Evolutionary conservation across 768 basidiomycete genomes (phyloP).

Genomic region (Lactifluus rugatus): DNA sequence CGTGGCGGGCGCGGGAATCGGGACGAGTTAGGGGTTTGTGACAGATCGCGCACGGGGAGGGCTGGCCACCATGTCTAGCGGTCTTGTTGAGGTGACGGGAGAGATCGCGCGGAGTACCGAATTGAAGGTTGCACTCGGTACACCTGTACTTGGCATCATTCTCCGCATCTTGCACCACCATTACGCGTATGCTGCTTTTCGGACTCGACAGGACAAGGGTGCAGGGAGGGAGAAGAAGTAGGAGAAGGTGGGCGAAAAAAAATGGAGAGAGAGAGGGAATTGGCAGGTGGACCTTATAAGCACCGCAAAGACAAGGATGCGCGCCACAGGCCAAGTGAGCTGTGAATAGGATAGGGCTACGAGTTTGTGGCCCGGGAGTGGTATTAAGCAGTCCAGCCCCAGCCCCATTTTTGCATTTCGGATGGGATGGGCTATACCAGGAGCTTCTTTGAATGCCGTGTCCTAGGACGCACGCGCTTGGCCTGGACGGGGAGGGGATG

Average conservation of each 20-base stretch:
- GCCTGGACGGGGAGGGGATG: too few relatives aligned
- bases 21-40: conserved; percentile 15
- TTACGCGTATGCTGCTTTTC: background rate
- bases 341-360: background rate
- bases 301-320: conserved; percentile 9
- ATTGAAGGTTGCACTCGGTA: conserved; percentile 15
- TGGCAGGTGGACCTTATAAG: conserved; percentile 14
- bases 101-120: conserved; percentile 15
- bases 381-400: background rate
- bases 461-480: too few relatives aligned
- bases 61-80: conserved; percentile 11
- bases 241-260: background rate
- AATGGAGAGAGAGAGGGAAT: conserved; percentile 1
- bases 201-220: too few relatives aligned
- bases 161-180: conserved; percentile 10
- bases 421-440: background rate
- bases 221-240: background rate
- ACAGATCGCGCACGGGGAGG: conserved; percentile 15
- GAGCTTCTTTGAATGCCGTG: conserved; percentile 9
- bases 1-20: conserved; percentile 15
- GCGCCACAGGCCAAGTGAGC: conserved; percentile 12
- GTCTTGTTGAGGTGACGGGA: conserved; percentile 16
- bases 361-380: conserved; percentile 12
- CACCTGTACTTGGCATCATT: conserved; percentile 13
- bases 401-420: background rate